Evolutionary conservation across 306 rosid genomes (phyloP).

Genomic region (Purshia tridentata): DNA sequence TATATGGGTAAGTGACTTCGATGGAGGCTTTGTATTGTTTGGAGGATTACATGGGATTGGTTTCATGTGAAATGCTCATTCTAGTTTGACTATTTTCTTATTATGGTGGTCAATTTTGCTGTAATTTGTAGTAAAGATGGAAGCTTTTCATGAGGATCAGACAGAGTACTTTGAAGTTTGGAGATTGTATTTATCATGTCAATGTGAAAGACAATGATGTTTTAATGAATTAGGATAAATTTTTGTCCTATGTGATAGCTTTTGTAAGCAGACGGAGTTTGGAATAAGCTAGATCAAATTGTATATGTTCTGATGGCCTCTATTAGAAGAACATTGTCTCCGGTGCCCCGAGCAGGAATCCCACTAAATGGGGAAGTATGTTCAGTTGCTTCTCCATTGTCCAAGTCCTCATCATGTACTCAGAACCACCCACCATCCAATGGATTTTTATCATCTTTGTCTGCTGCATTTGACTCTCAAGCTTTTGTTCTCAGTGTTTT

Average conservation of each 20-base stretch:
- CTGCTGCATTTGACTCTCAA: slow-evolving; percentile 42
- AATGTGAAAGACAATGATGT: slow-evolving; percentile 21
- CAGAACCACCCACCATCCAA: slow-evolving; percentile 41
- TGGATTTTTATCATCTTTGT: slow-evolving; percentile 46
- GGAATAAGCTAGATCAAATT: slow-evolving; percentile 23
- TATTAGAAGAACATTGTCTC: slow-evolving; percentile 79
- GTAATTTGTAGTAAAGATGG: not conserved
- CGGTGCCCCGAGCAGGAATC: slow-evolving; percentile 63
- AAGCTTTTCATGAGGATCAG: slow-evolving; percentile 6
- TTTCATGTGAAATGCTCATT: not conserved
- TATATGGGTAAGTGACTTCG: not conserved
- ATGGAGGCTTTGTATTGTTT: not conserved
- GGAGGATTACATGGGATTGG: slow-evolving; percentile 1
- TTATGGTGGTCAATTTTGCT: not conserved
- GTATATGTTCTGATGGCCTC: slow-evolving; percentile 57
- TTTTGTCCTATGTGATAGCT: slow-evolving; percentile 13
- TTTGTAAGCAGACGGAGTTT: slow-evolving; percentile 3
- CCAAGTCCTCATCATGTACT: slow-evolving; percentile 59
- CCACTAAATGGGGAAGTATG: slow-evolving; percentile 52
- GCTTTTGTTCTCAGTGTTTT: slow-evolving; percentile 48
- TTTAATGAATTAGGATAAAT: slow-evolving; percentile 18
- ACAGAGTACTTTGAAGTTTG: not conserved
- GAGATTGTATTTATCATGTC: not conserved
- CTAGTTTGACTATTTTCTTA: not conserved
- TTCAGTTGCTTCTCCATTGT: slow-evolving; percentile 77